A percentile compares a stretch with the other conserved stretches of the same genome.
phyloP scores from a whole-genome alignment of 768 basidiomycete genomes.

The Dacryopinax primogenitus region DNA sequence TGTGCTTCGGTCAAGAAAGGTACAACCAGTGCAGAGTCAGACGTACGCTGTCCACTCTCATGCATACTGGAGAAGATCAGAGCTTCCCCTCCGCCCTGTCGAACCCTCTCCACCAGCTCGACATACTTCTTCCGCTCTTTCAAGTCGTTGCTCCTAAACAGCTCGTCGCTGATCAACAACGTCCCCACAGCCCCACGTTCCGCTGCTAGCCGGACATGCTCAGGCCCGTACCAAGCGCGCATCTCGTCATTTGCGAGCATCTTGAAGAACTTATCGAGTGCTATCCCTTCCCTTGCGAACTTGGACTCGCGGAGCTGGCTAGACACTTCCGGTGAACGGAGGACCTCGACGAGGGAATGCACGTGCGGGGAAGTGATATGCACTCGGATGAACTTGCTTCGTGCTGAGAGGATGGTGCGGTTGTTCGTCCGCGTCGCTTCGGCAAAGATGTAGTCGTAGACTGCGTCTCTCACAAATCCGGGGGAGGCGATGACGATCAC shows the following conservation, averaged over 20 bases:
- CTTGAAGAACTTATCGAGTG: slow-evolving; percentile 95
- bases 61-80: slow-evolving; percentile 99
- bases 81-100: slow-evolving; percentile 80
- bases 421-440: slow-evolving; percentile 74
- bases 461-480: slow-evolving; percentile 85
- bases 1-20: slow-evolving; percentile 28
- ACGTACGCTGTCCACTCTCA: slow-evolving; percentile 91
- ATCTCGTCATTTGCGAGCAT: slow-evolving; percentile 91
- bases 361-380: slow-evolving; percentile 91
- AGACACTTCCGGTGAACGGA: slow-evolving; percentile 82
- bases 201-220: slow-evolving; percentile 82
- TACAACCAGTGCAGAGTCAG: background rate
- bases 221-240: slow-evolving; percentile 96
- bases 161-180: slow-evolving; percentile 83
- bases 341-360: slow-evolving; percentile 84
- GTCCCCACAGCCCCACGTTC: slow-evolving; percentile 90
- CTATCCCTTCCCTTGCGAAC: slow-evolving; percentile 84
- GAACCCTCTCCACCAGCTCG: slow-evolving; percentile 73
- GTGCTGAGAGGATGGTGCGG: slow-evolving; percentile 63
- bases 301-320: slow-evolving; percentile 84
- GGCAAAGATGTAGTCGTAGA: slow-evolving; percentile 67
- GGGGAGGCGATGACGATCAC: slow-evolving; percentile 95
- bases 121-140: slow-evolving; percentile 71
- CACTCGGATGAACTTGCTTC: slow-evolving; percentile 78
- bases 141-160: slow-evolving; percentile 82